Evolutionary conservation across 202 grass and related monocot genomes (phyloP), one percentile per base, ranked within the genome.

Genomic region (Setaria italica): DNA sequence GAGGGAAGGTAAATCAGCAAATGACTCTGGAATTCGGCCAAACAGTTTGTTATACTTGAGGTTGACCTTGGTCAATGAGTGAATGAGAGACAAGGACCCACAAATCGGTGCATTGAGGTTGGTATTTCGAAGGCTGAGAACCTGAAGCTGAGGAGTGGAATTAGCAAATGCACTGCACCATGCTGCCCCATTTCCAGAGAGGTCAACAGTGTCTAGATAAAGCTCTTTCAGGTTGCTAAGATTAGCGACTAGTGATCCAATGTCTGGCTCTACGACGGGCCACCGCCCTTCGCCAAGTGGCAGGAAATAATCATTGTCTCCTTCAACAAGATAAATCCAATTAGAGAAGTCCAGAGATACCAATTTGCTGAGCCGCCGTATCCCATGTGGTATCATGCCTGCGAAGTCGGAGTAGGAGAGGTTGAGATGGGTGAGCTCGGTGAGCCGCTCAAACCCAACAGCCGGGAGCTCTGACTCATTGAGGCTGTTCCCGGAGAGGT

Each of bases 121-220:
- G 69, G 80, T 85, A 7, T 19, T 10, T 1, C 3, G 48, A 64
- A 97, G 62, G 47, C 80, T 90, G 0, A 94, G 87, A 16, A 57
- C 46, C 51, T 81, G 79, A 19, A 97, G 87, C 0, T 65, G 74
- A 15, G 89, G 70, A 41, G 89, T 74, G 45, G 88, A 81, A 20
- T 83, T 81, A 35, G 87, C 65, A 7, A 94, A 74, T 30, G 85
- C 85, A 45, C 4, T 15, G 70, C 89, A 92, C 89, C 94, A 97
- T 29, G 76, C 77, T 8, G 55, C 50, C 12, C 89, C 92, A 21
- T 87, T 82, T 29, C 25, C 62, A 0, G 89, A 91, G 33, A 94
- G 85, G 15, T 91, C 81, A 6, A 94, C 87, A 1, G 64, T 58
- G 34, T 68, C 89, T 0, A 94, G 67, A 35, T 78, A 51, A 37